Conservation (phyloP, 164 flowering plant genomes). For the Nymphaea colorata region DNA sequence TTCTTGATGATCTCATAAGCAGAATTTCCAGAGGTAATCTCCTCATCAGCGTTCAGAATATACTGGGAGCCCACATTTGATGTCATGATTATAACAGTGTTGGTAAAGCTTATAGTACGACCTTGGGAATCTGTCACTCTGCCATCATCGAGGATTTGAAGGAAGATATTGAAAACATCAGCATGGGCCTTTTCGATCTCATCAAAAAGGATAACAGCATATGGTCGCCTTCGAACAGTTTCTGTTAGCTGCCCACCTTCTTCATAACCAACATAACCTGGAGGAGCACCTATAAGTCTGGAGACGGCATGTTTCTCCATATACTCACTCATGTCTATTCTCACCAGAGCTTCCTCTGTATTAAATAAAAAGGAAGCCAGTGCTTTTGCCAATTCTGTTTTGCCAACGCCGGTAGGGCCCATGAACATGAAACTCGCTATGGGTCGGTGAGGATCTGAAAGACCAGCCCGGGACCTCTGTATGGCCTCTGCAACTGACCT, state of each 20-base stretch:
- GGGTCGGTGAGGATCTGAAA: conserved; percentile 92
- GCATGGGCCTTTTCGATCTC: conserved; percentile 96
- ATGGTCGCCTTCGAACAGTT: conserved; percentile 85
- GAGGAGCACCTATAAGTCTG: conserved; percentile 96
- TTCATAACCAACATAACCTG: conserved; percentile 97
- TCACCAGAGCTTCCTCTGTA: conserved; percentile 89
- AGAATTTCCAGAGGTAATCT: conserved; percentile 26
- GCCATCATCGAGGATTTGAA: conserved; percentile 96
- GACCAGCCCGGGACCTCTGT: conserved; percentile 94
- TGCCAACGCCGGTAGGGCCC: conserved; percentile 99
- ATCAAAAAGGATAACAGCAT: conserved; percentile 84
- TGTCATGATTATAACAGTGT: conserved; percentile 92
- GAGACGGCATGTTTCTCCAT: conserved; percentile 98
- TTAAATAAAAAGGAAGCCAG: conserved; percentile 87
- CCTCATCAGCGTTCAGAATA: conserved; percentile 69
- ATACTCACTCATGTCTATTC: conserved; percentile 99
- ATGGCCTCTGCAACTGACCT: conserved; percentile 88
- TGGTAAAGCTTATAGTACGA: conserved; percentile 91
- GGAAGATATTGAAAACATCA: conserved; percentile 92
- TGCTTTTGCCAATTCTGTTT: conserved; percentile 94
- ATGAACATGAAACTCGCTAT: conserved; percentile 99
- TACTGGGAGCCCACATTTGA: conserved; percentile 97
- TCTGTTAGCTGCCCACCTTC: conserved; percentile 99
- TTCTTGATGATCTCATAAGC: conserved; percentile 73
- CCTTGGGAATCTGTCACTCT: conserved; percentile 97